Evolutionary conservation across 2,329 filamentous ascomycete genomes (phyloP).

Genomic region (Cladosporium velox): DNA sequence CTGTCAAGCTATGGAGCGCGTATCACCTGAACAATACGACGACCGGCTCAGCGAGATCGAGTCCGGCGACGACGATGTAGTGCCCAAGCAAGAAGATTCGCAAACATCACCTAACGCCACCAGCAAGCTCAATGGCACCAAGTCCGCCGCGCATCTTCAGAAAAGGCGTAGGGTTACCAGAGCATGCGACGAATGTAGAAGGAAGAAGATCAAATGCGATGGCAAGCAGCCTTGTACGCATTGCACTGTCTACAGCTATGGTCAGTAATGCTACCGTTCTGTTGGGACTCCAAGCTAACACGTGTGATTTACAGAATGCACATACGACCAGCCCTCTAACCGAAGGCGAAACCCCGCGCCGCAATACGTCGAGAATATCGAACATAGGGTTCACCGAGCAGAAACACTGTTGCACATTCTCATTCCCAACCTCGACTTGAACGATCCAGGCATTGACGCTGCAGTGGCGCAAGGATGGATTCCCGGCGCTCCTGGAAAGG

Average conservation of each 20-base stretch:
- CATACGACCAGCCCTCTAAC: conserved; percentile 93
- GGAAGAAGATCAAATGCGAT: conserved; percentile 61
- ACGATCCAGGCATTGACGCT: conserved; percentile 80
- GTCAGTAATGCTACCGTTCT: conserved; percentile 53
- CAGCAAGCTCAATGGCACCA: conserved; percentile 24
- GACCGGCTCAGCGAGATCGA: conserved; percentile 36
- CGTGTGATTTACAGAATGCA: conserved; percentile 68
- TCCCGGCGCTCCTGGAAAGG: conserved; percentile 39
- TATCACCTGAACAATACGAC: conserved; percentile 37
- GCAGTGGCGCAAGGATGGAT: conserved; percentile 54
- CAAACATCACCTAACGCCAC: conserved; percentile 30
- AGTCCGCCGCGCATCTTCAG: conserved; percentile 34
- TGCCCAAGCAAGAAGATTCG: conserved; percentile 34
- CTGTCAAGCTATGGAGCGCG: conserved; percentile 31
- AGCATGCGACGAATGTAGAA: conserved; percentile 84
- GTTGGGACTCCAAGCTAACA: conserved; percentile 1
- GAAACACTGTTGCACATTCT: conserved; percentile 77
- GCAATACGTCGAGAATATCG: conserved; percentile 88
- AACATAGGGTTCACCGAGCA: conserved; percentile 78
- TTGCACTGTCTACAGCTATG: conserved; percentile 97
- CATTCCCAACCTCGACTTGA: conserved; percentile 80
- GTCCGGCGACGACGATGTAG: conserved; percentile 33
- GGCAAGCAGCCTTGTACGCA: conserved; percentile 69
- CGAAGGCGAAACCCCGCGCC: conserved; percentile 85
- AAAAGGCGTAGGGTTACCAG: conserved; percentile 85